Percentiles rank a stretch among this genome's conserved stretches.
Evolutionary conservation across 2,329 filamentous ascomycete species (phyloP).

Genomic region (Pseudogymnoascus sp.): DNA sequence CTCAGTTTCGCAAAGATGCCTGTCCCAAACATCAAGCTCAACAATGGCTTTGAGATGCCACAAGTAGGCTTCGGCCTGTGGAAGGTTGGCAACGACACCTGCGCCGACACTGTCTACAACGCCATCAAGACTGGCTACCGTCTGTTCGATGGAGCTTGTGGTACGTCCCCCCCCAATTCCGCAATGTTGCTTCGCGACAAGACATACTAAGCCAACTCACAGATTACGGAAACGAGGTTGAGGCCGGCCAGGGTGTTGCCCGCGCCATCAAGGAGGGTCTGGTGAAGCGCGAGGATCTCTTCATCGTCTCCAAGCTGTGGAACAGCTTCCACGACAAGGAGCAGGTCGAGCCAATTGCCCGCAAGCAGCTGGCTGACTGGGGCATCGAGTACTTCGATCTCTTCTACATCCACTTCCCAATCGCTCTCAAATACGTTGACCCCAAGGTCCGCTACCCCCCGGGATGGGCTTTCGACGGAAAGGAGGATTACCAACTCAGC

Average conservation of each 20-base stretch:
- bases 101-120: slow-evolving; percentile 60
- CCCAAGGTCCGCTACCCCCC: slow-evolving; percentile 72
- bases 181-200: background rate
- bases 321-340: slow-evolving; percentile 81
- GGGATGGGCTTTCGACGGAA: slow-evolving; percentile 62
- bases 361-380: slow-evolving; percentile 73
- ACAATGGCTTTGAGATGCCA: slow-evolving; percentile 44
- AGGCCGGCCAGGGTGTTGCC: slow-evolving; percentile 66
- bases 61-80: slow-evolving; percentile 58
- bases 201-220: slow-evolving; percentile 9
- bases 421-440: slow-evolving; percentile 78
- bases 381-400: slow-evolving; percentile 84
- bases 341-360: slow-evolving; percentile 64
- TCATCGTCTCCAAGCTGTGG: slow-evolving; percentile 91
- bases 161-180: slow-evolving; percentile 27
- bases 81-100: slow-evolving; percentile 59
- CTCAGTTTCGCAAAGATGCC: slow-evolving; percentile 22
- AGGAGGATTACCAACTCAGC: slow-evolving; percentile 51
- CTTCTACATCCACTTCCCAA: slow-evolving; percentile 83
- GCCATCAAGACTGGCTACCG: slow-evolving; percentile 52
- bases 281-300: slow-evolving; percentile 78
- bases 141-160: slow-evolving; percentile 52
- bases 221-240: slow-evolving; percentile 80
- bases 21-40: slow-evolving; percentile 35
- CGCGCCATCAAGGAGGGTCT: slow-evolving; percentile 74